Conservation (phyloP, 495 filamentous ascomycete species). For the Neurospora sp. region DNA sequence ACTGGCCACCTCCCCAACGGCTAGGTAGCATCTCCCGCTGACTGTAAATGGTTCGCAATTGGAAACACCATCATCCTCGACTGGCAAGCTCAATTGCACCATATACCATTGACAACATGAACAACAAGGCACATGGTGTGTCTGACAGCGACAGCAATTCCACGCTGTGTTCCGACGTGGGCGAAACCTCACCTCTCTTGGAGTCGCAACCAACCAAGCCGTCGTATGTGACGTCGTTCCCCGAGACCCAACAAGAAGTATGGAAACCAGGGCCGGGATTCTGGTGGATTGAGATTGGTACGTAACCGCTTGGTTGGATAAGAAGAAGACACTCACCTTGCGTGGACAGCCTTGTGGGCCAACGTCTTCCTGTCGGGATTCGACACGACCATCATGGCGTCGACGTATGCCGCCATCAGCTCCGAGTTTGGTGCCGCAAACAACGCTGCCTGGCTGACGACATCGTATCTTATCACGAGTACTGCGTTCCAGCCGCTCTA, state of each 20-base stretch:
- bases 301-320: neutral
- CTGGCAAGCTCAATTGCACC: neutral
- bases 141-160: neutral
- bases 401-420: conserved; percentile 56
- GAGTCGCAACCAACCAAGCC: conserved; percentile 8
- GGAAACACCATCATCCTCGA: neutral
- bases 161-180: neutral
- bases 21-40: neutral
- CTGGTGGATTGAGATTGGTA: conserved; percentile 31
- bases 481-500: conserved; percentile 50
- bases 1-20: neutral
- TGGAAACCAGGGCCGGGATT: conserved; percentile 24
- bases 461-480: conserved; percentile 63
- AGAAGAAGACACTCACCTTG: neutral
- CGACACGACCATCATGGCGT: conserved; percentile 55
- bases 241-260: conserved; percentile 4
- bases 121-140: neutral
- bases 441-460: conserved; percentile 57
- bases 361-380: conserved; percentile 58
- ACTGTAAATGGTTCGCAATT: neutral
- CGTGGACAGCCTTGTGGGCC: conserved; percentile 45
- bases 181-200: conserved; percentile 16
- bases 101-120: neutral
- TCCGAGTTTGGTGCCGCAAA: conserved; percentile 43
- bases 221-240: conserved; percentile 13